Evolutionary conservation across 345 rosid genomes (phyloP).

Genomic region (Nephelium lappaceum): DNA sequence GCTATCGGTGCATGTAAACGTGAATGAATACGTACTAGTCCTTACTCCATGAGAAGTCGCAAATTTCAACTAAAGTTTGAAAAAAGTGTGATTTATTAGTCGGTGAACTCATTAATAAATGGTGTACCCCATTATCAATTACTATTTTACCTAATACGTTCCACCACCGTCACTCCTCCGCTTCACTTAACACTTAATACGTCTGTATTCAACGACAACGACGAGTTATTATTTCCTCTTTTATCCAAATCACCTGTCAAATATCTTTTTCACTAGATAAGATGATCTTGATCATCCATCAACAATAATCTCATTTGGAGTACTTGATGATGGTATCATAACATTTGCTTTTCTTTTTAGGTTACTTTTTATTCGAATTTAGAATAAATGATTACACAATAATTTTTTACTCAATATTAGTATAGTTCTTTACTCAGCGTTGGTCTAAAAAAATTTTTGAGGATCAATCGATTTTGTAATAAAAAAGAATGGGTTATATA

Average conservation of each 20-base stretch:
- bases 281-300: neutral
- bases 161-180: conserved; percentile 9
- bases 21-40: neutral
- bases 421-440: too few species aligned
- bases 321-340: neutral
- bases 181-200: neutral
- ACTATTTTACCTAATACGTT: conserved; percentile 8
- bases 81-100: neutral
- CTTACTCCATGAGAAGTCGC: neutral
- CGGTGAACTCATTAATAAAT: conserved; percentile 21
- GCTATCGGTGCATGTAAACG: neutral
- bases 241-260: neutral
- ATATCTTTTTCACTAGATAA: neutral
- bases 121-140: conserved; percentile 22
- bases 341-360: neutral
- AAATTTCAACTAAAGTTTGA: conserved; percentile 28
- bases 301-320: neutral
- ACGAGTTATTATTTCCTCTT: neutral
- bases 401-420: too few species aligned
- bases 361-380: too few species aligned
- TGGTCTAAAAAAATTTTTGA: too few species aligned
- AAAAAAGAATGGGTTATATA: too few species aligned
- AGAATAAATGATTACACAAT: too few species aligned
- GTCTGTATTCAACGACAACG: neutral
- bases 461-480: too few species aligned